Conservation (phyloP, 1,284 basidiomycete genomes). For the Austroboletus novae-zelandiae region DNA sequence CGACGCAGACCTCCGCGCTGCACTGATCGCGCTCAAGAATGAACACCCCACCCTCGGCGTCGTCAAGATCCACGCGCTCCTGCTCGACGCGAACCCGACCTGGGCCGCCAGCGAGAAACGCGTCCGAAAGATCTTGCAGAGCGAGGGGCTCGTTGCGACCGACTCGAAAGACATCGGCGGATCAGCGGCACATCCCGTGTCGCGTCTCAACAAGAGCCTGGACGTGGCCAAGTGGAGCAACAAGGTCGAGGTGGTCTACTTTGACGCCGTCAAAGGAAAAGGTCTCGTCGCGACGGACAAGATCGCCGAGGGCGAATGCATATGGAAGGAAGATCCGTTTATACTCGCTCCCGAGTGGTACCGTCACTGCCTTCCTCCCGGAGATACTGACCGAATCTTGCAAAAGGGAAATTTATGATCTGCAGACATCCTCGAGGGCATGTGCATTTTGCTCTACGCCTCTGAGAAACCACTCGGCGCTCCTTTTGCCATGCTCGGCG, state of each 20-base stretch:
- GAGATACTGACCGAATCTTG: slow-evolving; percentile 1
- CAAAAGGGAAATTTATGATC: slow-evolving; percentile 69
- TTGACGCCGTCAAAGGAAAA: slow-evolving; percentile 75
- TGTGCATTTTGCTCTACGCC: slow-evolving; percentile 71
- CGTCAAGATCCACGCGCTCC: slow-evolving; percentile 62
- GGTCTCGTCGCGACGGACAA: slow-evolving; percentile 72
- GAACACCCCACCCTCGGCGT: slow-evolving; percentile 66
- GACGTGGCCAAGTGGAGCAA: slow-evolving; percentile 59
- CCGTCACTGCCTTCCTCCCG: slow-evolving; percentile 14
- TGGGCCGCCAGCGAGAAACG: slow-evolving; percentile 85
- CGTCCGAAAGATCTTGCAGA: slow-evolving; percentile 66
- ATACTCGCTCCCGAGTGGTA: slow-evolving; percentile 71
- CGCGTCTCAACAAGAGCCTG: slow-evolving; percentile 64
- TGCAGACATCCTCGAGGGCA: slow-evolving; percentile 53
- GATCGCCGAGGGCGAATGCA: slow-evolving; percentile 66
- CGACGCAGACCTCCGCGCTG: slow-evolving; percentile 47
- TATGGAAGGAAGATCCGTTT: slow-evolving; percentile 85
- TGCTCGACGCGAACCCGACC: slow-evolving; percentile 56
- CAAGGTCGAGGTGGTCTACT: slow-evolving; percentile 69
- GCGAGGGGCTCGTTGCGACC: slow-evolving; percentile 48
- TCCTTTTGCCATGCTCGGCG: slow-evolving; percentile 50
- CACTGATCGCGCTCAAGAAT: slow-evolving; percentile 42
- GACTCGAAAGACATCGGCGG: slow-evolving; percentile 4
- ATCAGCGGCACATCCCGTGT: slow-evolving; percentile 50
- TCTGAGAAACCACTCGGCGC: slow-evolving; percentile 44